These are phyloP conservation scores for Fusarium sp. DNA, from an alignment of 2,329 filamentous ascomycete genomes.

Conservation along the genomic window DNA sequence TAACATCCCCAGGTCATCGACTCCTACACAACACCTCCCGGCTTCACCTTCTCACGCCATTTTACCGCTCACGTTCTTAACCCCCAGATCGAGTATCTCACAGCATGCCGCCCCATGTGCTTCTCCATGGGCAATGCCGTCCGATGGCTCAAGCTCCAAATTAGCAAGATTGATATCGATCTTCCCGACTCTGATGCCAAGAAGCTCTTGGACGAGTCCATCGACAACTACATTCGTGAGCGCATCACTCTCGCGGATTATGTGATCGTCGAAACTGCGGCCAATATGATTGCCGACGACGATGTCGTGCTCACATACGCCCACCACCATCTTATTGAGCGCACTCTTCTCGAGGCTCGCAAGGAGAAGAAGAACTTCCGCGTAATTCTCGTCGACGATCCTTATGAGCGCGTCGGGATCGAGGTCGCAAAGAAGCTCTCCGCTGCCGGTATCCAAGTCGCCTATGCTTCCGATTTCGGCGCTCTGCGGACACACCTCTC, in stretches of 20 bases:
- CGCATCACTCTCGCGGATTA: conserved; percentile 89
- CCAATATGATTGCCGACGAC: conserved; percentile 80
- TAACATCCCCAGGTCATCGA: conserved; percentile 77
- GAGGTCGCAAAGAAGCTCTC: conserved; percentile 76
- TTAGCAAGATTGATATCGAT: conserved; percentile 90
- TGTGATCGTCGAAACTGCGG: conserved; percentile 83
- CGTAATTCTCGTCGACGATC: conserved; percentile 85
- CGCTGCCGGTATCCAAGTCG: conserved; percentile 78
- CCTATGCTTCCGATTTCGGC: conserved; percentile 83
- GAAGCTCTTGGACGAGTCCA: conserved; percentile 79
- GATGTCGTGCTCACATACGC: conserved; percentile 90
- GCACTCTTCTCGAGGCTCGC: conserved; percentile 80
- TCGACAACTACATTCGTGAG: conserved; percentile 92
- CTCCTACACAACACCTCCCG: conserved; percentile 89
- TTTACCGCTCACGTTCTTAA: conserved; percentile 92
- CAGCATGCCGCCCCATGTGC: conserved; percentile 93
- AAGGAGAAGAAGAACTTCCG: conserved; percentile 79
- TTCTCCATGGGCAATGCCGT: conserved; percentile 98
- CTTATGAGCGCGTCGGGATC: conserved; percentile 65
- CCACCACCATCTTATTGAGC: conserved; percentile 87
- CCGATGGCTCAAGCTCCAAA: conserved; percentile 91
- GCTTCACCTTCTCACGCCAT: conserved; percentile 88
- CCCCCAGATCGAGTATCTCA: conserved; percentile 94
- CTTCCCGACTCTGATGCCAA: conserved; percentile 86
- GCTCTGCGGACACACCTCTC: conserved; percentile 81